Percentiles rank a stretch among this genome's conserved stretches.
Evolutionary conservation across 2,329 filamentous ascomycete genomes (phyloP).

Genomic region (Whalleya microplaca): DNA sequence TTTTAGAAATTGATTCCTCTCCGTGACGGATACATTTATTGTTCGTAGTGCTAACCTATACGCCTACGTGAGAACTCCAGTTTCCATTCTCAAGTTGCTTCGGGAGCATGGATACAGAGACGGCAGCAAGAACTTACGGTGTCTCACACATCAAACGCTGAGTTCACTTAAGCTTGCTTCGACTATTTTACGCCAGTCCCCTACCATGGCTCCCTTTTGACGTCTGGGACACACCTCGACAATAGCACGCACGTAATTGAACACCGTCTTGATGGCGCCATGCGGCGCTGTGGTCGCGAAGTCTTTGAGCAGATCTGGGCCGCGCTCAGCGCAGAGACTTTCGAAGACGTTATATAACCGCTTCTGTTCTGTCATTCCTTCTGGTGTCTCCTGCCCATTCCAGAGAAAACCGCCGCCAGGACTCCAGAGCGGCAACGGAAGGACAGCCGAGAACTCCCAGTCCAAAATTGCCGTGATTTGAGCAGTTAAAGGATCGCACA

Average conservation of each 20-base stretch:
- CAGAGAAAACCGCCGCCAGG: slow-evolving; percentile 41
- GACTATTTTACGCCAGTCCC: not conserved
- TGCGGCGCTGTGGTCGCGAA: not conserved
- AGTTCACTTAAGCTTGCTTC: not conserved
- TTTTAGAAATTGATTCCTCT: not conserved
- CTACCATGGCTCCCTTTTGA: not conserved
- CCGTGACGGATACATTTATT: not conserved
- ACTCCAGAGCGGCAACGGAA: slow-evolving; percentile 42
- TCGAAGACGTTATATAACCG: slow-evolving; percentile 33
- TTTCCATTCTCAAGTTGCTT: no score
- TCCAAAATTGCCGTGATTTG: slow-evolving; percentile 40
- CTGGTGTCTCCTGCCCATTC: slow-evolving; percentile 30
- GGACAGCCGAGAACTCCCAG: slow-evolving; percentile 44
- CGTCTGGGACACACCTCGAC: slow-evolving; percentile 5
- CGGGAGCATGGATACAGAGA: no score
- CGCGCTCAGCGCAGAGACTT: slow-evolving; percentile 7
- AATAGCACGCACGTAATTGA: slow-evolving; percentile 1
- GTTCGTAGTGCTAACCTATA: not conserved
- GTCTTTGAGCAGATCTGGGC: not conserved
- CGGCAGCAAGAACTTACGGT: not conserved
- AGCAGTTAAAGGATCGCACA: slow-evolving; percentile 32
- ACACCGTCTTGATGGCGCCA: slow-evolving; percentile 1
- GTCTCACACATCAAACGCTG: slow-evolving; percentile 1
- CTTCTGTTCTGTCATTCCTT: slow-evolving; percentile 29
- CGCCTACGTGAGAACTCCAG: no score